Evolutionary conservation across 1,284 basidiomycete genomes (phyloP).

Genomic region (Ceratobasidium theobromae): DNA sequence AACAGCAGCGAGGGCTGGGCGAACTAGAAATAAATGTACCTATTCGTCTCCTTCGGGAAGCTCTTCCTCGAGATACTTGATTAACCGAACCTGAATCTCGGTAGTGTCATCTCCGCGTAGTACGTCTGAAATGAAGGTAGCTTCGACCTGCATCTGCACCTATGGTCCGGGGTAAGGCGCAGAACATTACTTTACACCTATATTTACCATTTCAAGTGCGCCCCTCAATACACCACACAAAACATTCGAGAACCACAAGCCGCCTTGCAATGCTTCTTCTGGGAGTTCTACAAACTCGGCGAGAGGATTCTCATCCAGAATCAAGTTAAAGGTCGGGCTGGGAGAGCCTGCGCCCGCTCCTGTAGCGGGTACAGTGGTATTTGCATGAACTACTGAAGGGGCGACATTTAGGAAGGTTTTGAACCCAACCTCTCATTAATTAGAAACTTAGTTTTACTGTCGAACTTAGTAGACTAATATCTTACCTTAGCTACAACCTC

Average conservation of each 20-base stretch:
- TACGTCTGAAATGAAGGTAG: slow-evolving; percentile 86
- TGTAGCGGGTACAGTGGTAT: slow-evolving; percentile 49
- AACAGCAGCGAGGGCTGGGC: background rate
- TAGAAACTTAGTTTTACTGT: background rate
- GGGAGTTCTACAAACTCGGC: slow-evolving; percentile 98
- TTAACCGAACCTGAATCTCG: slow-evolving; percentile 86
- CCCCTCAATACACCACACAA: slow-evolving; percentile 92
- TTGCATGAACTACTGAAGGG: slow-evolving; percentile 74
- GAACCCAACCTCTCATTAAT: slow-evolving; percentile 90
- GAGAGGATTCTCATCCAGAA: slow-evolving; percentile 93
- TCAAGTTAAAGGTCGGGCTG: slow-evolving; percentile 67
- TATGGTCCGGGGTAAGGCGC: slow-evolving; percentile 42
- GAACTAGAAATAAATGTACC: background rate
- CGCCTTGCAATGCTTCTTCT: slow-evolving; percentile 86
- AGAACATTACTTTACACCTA: background rate
- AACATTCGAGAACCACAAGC: slow-evolving; percentile 96
- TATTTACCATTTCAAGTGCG: slow-evolving; percentile 90
- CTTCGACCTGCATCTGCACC: slow-evolving; percentile 97
- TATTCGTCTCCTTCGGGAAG: slow-evolving; percentile 78
- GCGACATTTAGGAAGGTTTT: slow-evolving; percentile 96
- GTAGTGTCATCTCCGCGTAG: slow-evolving; percentile 93
- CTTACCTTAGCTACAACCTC: slow-evolving; percentile 88
- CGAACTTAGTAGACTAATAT: background rate
- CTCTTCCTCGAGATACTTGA: slow-evolving; percentile 95
- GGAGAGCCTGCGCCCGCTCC: slow-evolving; percentile 33